Evolutionary conservation across 768 basidiomycete species (phyloP), one percentile per base, ranked within the genome.

Genomic region (Boletus pseudo-olivaceus): DNA sequence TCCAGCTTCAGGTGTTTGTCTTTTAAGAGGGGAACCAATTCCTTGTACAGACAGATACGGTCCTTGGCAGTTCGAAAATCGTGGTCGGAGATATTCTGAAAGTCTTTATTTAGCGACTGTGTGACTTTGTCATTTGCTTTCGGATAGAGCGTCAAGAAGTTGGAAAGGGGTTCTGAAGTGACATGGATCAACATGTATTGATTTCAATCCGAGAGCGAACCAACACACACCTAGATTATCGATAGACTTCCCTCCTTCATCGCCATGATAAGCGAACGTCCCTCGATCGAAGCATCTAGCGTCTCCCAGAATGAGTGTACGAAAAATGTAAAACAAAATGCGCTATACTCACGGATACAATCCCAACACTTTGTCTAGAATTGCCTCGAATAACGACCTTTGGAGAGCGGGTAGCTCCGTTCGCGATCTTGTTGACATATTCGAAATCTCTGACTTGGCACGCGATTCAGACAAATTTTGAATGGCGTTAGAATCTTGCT

Each of bases 331-430:
- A 23, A 43, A 7, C 2, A 23, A 44, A 4, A 15, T 1, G 32
- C n/a, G 0, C 10, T 7, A 0, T 7, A 53, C 66, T 52, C 51
- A 67, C 66, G 66, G 67, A 57, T 66, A 75, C 4, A 55, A 9
- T 14, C 15, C 29, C n/a, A 56, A 15, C 9, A 64, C 51, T 11
- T 59, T 49, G 8, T 68, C 62, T 9, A 75, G 14, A 40, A 67
- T 51, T 4, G 58, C 63, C 20, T 68, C 67, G 7, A 62, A 62
- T 44, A 72, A 2, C 15, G 65, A 56, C 37, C 60, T 58, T 47
- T 54, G 33, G 1, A 67, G 41, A 1, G 49, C 5, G 0, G 47
- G 53, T 7, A 46, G 7, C 14, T 64, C 59, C 20, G 20, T 35
- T 45, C 27, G 11, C 44, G 61, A 47, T 11, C n/a, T 63, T 0